A percentile compares a stretch with the other conserved stretches of the same genome.
These are phyloP conservation scores for Jackrogersella multiformis DNA, from an alignment of 495 filamentous ascomycete genomes.

Conservation along the genomic window DNA sequence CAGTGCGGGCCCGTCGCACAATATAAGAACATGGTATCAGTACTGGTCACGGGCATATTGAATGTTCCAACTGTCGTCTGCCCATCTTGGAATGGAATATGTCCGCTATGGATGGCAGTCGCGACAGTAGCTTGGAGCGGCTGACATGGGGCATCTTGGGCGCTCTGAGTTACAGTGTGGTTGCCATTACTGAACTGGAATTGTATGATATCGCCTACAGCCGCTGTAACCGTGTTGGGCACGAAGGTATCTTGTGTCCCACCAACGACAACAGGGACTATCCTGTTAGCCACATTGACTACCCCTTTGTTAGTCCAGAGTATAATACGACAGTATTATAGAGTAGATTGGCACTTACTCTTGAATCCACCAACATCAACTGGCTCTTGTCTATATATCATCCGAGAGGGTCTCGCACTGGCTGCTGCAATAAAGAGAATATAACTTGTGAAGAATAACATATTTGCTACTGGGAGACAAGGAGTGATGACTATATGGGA, in stretches of 20 bases:
- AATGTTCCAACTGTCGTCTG: constrained; percentile 52
- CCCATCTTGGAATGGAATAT: constrained; percentile 48
- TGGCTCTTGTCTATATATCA: constrained; percentile 9
- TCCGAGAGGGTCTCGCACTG: constrained; percentile 23
- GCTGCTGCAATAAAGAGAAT: constrained; percentile 19
- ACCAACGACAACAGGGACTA: constrained; percentile 39
- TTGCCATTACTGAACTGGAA: constrained; percentile 61
- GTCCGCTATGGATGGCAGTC: constrained; percentile 39
- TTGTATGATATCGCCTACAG: constrained; percentile 58
- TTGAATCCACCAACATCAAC: constrained; percentile 17
- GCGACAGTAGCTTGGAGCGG: constrained; percentile 49
- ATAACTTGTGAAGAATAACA: constrained; percentile 18
- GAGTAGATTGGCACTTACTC: neutral
- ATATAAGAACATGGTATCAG: constrained; percentile 62
- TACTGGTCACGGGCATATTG: constrained; percentile 55
- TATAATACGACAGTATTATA: neutral
- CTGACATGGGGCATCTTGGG: constrained; percentile 59
- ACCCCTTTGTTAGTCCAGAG: constrained; percentile 6
- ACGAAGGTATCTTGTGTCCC: constrained; percentile 41
- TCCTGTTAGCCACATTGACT: constrained; percentile 31
- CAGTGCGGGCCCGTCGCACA: constrained; percentile 60
- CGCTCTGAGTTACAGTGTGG: constrained; percentile 42
- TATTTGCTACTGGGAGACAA: constrained; percentile 9
- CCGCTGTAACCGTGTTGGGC: constrained; percentile 53
- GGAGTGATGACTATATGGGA: neutral